Percentiles rank a stretch among this genome's conserved stretches.
These are phyloP conservation scores for Carnegiea gigantea DNA, from an alignment of 179 eudicot species.

Conservation along the genomic window DNA sequence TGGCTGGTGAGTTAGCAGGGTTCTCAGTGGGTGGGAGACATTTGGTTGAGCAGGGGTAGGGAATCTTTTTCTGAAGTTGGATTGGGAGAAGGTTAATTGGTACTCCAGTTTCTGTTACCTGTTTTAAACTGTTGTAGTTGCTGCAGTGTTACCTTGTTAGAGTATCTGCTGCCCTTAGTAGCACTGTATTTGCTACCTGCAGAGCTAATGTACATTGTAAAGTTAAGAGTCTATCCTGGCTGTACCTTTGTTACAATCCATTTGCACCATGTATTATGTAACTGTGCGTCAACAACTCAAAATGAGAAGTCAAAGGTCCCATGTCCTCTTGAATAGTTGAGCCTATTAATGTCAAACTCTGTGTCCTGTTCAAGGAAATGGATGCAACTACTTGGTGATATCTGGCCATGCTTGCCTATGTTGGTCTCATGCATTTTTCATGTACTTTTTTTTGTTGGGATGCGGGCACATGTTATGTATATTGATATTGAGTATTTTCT, in stretches of 20 bases:
- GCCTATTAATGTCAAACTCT: background rate
- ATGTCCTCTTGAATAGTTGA: background rate
- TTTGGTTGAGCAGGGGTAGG: background rate
- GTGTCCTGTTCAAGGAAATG: background rate
- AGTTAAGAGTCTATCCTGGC: too few relatives aligned
- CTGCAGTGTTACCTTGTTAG: background rate
- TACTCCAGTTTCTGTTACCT: background rate
- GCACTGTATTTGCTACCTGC: background rate
- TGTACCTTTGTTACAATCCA: background rate
- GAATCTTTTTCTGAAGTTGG: background rate
- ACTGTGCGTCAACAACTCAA: background rate
- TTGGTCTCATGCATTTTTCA: background rate
- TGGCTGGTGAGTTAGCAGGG: background rate
- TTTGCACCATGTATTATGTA: background rate
- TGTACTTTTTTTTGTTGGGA: too few relatives aligned
- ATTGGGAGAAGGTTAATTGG: background rate
- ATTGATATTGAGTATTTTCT: constrained; percentile 30
- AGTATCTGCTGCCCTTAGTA: background rate
- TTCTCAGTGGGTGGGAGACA: background rate
- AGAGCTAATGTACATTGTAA: too few relatives aligned
- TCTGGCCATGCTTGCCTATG: constrained; percentile 12
- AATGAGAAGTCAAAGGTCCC: background rate
- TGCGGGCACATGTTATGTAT: constrained; percentile 2
- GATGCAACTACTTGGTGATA: background rate
- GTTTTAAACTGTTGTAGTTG: background rate